Evolutionary conservation across 2,329 filamentous ascomycete genomes (phyloP).

Genomic region (Hirsutella thompsonii): DNA sequence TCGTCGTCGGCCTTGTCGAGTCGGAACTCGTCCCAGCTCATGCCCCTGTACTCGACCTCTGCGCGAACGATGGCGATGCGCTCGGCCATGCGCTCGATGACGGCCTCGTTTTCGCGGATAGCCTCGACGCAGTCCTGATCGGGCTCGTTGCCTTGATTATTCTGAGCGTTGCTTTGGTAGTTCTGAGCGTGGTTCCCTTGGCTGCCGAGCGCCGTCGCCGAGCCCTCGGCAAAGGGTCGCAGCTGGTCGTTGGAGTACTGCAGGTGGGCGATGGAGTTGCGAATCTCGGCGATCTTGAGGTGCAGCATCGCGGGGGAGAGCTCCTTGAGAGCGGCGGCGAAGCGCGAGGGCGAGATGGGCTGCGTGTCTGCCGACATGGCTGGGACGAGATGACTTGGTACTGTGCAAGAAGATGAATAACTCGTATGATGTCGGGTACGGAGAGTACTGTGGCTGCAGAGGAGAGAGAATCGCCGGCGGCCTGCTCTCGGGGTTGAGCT

Average conservation of each 20-base stretch:
- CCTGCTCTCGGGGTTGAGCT: no score
- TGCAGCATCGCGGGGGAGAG: conserved; percentile 55
- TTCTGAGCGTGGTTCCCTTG: conserved; percentile 5
- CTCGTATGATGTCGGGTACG: no score
- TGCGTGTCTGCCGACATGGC: conserved; percentile 48
- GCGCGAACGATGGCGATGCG: conserved; percentile 48
- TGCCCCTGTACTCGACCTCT: conserved; percentile 49
- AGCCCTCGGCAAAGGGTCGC: conserved; percentile 49
- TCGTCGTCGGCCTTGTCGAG: conserved; percentile 14
- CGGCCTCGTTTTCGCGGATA: conserved; percentile 56
- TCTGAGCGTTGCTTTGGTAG: no score
- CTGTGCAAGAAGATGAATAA: no score
- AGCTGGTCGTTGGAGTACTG: conserved; percentile 64
- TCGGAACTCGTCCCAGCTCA: conserved; percentile 44
- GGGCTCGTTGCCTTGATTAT: no score
- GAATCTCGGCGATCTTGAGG: conserved; percentile 63
- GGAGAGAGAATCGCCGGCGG: no score
- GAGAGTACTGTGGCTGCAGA: no score
- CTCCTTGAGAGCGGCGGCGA: conserved; percentile 53
- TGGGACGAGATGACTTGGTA: not conserved
- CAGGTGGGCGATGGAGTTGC: conserved; percentile 62
- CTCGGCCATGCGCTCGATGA: conserved; percentile 56
- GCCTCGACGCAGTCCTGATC: conserved; percentile 64
- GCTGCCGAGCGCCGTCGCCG: conserved; percentile 16
- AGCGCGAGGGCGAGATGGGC: conserved; percentile 50